Evolutionary conservation across 176 grass and related monocot species (phyloP).

Genomic region (Pharus latifolius): DNA sequence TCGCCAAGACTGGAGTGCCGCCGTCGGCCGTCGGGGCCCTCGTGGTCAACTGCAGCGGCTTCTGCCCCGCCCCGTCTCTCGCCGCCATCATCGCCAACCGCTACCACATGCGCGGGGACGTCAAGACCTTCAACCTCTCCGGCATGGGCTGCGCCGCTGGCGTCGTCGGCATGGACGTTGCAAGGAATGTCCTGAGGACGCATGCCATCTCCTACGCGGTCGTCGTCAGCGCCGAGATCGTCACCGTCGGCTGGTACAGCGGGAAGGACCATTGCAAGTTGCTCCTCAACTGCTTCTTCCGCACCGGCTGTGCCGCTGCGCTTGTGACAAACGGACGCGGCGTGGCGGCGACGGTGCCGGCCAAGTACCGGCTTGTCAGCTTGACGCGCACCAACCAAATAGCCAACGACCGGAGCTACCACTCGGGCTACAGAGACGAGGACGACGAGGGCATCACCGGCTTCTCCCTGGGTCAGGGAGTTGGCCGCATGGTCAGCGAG

Average conservation of each 20-base stretch:
- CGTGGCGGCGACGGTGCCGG: not conserved
- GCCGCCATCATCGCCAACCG: constrained; percentile 23
- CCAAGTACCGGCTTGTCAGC: constrained; percentile 46
- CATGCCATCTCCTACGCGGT: constrained; percentile 9
- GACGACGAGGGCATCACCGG: constrained; percentile 65
- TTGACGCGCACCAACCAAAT: constrained; percentile 44
- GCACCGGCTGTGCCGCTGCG: constrained; percentile 14
- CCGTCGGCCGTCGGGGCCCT: constrained; percentile 4
- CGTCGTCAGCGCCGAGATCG: constrained; percentile 37
- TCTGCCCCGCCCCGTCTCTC: constrained; percentile 27
- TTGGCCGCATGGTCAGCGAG: constrained; percentile 35
- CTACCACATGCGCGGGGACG: constrained; percentile 25
- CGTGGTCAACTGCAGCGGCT: constrained; percentile 31
- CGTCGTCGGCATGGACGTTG: constrained; percentile 27
- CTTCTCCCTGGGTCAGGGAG: constrained; percentile 46
- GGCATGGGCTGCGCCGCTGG: constrained; percentile 30
- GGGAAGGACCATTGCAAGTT: constrained; percentile 30
- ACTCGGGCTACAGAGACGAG: constrained; percentile 40
- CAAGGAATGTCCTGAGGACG: constrained; percentile 6
- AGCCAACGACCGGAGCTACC: constrained; percentile 50
- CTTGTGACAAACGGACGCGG: not conserved
- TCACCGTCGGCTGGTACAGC: constrained; percentile 31
- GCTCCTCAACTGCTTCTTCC: constrained; percentile 42
- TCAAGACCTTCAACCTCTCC: constrained; percentile 33
- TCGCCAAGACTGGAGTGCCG: constrained; percentile 15